Evolutionary conservation across 352 stramenopile genomes (phyloP), one percentile per base, ranked within the genome.

Genomic region (Thalassiosira ordinaria): DNA sequence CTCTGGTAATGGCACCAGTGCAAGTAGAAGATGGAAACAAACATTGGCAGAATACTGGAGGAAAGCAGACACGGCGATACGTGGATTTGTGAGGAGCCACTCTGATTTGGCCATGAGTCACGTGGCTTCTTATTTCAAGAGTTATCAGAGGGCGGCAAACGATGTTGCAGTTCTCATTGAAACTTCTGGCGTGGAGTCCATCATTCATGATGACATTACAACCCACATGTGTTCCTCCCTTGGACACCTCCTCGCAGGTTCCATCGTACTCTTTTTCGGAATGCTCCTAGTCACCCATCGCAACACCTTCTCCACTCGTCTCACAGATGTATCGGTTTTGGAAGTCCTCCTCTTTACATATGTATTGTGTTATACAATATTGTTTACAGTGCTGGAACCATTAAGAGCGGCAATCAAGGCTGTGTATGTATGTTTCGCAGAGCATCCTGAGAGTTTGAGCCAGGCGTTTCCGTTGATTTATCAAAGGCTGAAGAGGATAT

Each of bases 201-300:
- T 92, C 33, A 89, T 93, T 61, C 86, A 93, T 49, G 84, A 92
- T 74, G 88, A 93, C 49, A 92, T 93, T 22, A 89, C 88, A 4
- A 91, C 84, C 0, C 84, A 89, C 60, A 89, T 92, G 72, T 89
- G 82, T 62, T 78, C 86, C 16, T 89, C 79, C 35, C 61, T 93
- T 11, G 84, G 86, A 24, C 71, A 73, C 22, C 67, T 74, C 33
- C 49, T 91, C 47, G 79, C 84, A 24, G 86, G 86, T 47, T 41
- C 75, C 0, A 85, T 92, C 62, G 77, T 88, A 3, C 78, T 91
- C 22, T 78, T 92, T 26, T 88, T 89, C n/a, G 82, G 80, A 9
- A 60, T 72, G 6, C 16, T 91, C 9, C 59, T 93, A 20, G 33
- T 82, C 2, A 77, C 80, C 33, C 82, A 93, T 77, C 71, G 65